phyloP scores from a whole-genome alignment of 768 basidiomycete species.

The Kwoniella europaea region DNA sequence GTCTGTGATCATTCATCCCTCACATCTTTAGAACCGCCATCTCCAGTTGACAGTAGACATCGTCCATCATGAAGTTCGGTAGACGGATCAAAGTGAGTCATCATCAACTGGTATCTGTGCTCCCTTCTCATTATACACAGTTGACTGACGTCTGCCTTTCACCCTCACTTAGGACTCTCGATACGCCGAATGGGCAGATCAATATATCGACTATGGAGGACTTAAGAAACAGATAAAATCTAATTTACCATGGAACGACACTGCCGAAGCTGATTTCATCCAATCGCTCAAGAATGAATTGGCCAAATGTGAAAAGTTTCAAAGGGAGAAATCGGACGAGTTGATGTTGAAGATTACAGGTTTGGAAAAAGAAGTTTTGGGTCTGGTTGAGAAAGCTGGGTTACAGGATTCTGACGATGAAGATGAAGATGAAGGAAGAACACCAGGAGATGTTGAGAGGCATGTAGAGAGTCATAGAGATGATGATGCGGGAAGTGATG shows the following conservation, averaged over 20 bases:
- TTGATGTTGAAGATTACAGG: slow-evolving; percentile 78
- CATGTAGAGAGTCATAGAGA: slow-evolving; percentile 32
- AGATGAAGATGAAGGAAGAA: slow-evolving; percentile 67
- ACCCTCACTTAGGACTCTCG: slow-evolving; percentile 67
- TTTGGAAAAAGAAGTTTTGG: slow-evolving; percentile 79
- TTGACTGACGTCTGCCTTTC: not conserved
- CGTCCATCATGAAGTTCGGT: slow-evolving; percentile 26
- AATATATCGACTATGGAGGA: slow-evolving; percentile 85
- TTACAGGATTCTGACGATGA: slow-evolving; percentile 61
- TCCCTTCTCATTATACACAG: not conserved
- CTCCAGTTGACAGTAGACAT: not conserved
- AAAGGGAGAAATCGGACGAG: slow-evolving; percentile 77
- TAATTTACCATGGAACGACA: slow-evolving; percentile 71
- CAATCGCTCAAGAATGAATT: slow-evolving; percentile 79
- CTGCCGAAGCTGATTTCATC: slow-evolving; percentile 83
- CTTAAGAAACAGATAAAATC: slow-evolving; percentile 92
- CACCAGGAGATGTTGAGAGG: slow-evolving; percentile 41
- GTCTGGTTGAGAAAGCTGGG: slow-evolving; percentile 62
- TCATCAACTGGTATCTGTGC: not conserved
- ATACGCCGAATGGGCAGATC: slow-evolving; percentile 87
- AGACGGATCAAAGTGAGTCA: slow-evolving; percentile 27
- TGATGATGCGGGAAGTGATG: slow-evolving; percentile 55
- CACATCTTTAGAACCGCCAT: no score
- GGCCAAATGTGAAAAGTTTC: slow-evolving; percentile 92
- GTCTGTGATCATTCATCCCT: no score